Evolutionary conservation across 139 green algal species (phyloP).

Genomic region (Gonium pectorale): DNA sequence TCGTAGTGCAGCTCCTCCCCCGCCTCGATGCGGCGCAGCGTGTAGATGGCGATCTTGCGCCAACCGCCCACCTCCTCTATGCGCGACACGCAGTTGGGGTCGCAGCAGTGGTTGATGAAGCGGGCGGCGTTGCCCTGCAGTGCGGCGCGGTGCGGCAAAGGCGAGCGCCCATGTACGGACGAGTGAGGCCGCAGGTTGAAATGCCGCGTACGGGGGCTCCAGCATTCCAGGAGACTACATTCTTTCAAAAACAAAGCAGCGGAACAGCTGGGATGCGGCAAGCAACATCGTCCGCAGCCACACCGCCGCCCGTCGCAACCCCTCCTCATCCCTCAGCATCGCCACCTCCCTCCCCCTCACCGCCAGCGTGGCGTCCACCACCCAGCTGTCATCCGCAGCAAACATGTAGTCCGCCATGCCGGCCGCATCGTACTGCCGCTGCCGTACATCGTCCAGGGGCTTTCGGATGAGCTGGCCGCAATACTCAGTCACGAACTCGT

Average conservation of each 20-base stretch:
- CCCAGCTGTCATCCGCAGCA: slow-evolving; percentile 12
- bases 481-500: slow-evolving; percentile 92
- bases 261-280: too few relatives aligned
- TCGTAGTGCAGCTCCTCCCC: slow-evolving; percentile 91
- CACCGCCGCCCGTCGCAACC: neutral
- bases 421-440: slow-evolving; percentile 76
- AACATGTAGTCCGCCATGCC: slow-evolving; percentile 54
- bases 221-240: too few relatives aligned
- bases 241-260: too few relatives aligned
- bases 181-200: too few relatives aligned
- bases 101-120: slow-evolving; percentile 95
- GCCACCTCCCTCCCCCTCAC: slow-evolving; percentile 2
- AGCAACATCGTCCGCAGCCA: too few relatives aligned
- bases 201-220: too few relatives aligned
- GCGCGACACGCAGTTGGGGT: slow-evolving; percentile 91
- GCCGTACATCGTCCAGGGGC: slow-evolving; percentile 66
- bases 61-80: slow-evolving; percentile 66
- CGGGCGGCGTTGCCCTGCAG: slow-evolving; percentile 69
- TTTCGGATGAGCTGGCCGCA: slow-evolving; percentile 77
- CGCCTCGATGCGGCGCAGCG: slow-evolving; percentile 69
- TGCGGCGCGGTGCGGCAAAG: neutral
- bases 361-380: slow-evolving; percentile 35
- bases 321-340: neutral
- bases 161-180: too few relatives aligned
- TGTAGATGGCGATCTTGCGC: slow-evolving; percentile 86